phyloP scores from a whole-genome alignment of 139 green algal genomes.

The Chlorella sp. region DNA sequence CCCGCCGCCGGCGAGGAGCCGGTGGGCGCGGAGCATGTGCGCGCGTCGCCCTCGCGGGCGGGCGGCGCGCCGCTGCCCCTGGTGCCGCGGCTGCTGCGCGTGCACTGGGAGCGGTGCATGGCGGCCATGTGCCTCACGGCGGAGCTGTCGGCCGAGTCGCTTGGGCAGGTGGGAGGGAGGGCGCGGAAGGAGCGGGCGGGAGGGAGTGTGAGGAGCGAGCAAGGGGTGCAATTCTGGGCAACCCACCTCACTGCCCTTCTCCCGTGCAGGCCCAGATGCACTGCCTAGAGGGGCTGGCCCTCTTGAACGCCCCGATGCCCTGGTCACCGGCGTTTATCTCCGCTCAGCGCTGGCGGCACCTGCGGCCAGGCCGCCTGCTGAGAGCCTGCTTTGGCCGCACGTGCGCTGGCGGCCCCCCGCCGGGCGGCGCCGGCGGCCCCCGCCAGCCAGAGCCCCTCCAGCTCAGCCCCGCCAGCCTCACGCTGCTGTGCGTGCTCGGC shows the following conservation, averaged over 20 bases:
- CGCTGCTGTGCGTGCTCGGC: no score
- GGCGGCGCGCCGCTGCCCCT: no score
- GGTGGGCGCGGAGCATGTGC: no score
- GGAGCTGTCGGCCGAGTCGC: neutral
- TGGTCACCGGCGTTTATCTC: neutral
- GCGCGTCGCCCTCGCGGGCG: no score
- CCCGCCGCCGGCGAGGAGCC: no score
- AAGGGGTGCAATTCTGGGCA: neutral
- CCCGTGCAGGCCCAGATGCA: conserved; percentile 16
- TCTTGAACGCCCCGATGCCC: conserved; percentile 44
- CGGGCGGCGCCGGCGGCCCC: no score
- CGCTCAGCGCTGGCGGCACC: neutral
- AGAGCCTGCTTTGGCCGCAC: no score
- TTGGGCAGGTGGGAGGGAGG: neutral
- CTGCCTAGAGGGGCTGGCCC: conserved; percentile 31
- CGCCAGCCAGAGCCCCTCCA: no score
- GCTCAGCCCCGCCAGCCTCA: no score
- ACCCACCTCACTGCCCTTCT: no score
- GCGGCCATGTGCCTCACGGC: conserved; percentile 17
- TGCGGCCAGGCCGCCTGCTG: no score
- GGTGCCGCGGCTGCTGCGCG: conserved; percentile 16
- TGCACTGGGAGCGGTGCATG: conserved; percentile 49
- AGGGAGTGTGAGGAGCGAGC: neutral
- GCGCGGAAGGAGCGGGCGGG: neutral
- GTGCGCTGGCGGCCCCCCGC: no score